Evolutionary conservation across 495 filamentous ascomycete genomes (phyloP), one percentile per base, ranked within the genome.

Genomic region (Diplogelasinospora grovesii): DNA sequence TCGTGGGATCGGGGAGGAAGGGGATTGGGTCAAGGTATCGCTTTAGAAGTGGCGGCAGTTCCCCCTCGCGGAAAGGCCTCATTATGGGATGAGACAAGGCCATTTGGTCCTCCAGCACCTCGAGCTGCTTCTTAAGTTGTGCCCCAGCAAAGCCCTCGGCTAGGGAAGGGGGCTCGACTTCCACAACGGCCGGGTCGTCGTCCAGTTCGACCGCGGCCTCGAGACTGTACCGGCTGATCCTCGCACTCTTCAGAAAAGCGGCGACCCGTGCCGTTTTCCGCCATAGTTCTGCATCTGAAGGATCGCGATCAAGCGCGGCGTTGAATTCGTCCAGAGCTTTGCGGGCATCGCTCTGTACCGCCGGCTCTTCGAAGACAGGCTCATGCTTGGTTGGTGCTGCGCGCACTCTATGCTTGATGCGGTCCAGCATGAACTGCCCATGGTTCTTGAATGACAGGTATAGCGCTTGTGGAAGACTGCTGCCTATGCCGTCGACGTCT

Each of bases 401-500:
- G 22, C 77, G 79, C 14, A 59, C 41, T 22, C 56, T 53, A 39
- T 67, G 49, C 36, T 61, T 69, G 15, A 95, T 68, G 36, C 74
- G 69, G 50, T 98, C 92, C 19, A 98, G 69, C 16, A 81, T 61
- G 56, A 89, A 97, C 53, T 95, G 82, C 36, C 88, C 93, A 63
- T 89, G 79, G 57, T 96, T 97, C 54, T 99, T 99, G 69, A 88
- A 87, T 3, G 90, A 81, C 5, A 99, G 74, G 49, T 93, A 95
- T 14, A 95, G 73, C 7, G 92, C 86, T 48, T 96, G 87, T 0
- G 88, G 84, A 4, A 97, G 65, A 25, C 82, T 84, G 59, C 81
- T 93, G 20, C 81, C 85, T 0, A 79, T 77, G 4, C 73, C 81
- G 38, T 92, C 86, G n/a, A 71, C 59, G 41, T 72, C 67, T 21